Conservation (phyloP, 345 rosid species). For the rapeseed (Brassica napus) region DNA sequence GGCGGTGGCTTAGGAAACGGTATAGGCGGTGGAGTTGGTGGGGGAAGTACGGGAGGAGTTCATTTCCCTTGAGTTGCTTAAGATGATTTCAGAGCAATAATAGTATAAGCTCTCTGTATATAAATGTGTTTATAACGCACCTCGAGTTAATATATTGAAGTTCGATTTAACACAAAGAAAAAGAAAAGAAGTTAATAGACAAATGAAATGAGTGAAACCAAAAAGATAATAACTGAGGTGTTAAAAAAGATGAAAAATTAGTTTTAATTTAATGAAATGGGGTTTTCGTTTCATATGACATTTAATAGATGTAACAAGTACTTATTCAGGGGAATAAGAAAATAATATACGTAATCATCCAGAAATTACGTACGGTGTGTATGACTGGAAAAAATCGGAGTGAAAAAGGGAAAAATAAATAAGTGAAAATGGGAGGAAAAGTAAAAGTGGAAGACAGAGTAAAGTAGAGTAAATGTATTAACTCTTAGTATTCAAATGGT, state of each 20-base stretch:
- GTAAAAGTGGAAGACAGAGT: too few species aligned
- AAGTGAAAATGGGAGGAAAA: too few species aligned
- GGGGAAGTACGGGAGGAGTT: conserved; percentile 35
- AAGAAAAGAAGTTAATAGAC: not conserved
- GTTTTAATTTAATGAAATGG: not conserved
- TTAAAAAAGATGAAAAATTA: not conserved
- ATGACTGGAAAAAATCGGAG: too few species aligned
- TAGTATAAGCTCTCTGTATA: not conserved
- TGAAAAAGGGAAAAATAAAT: too few species aligned
- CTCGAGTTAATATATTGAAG: not conserved
- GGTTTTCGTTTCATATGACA: not conserved
- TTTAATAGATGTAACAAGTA: too few species aligned
- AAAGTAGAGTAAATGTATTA: too few species aligned
- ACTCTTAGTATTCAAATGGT: too few species aligned
- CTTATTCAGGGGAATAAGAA: too few species aligned
- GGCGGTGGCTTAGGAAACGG: conserved; percentile 35
- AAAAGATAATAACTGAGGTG: not conserved
- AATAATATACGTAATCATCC: too few species aligned
- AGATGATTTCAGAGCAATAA: conserved; percentile 13
- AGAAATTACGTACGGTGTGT: too few species aligned
- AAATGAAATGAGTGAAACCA: not conserved
- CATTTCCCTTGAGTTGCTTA: conserved; percentile 39
- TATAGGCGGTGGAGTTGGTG: conserved; percentile 17
- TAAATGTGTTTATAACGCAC: not conserved
- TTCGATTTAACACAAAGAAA: not conserved